Percentiles rank a stretch among this genome's conserved stretches.
These are phyloP conservation scores for Saraca asoca DNA, from an alignment of 331 rosid genomes.

Conservation along the genomic window DNA sequence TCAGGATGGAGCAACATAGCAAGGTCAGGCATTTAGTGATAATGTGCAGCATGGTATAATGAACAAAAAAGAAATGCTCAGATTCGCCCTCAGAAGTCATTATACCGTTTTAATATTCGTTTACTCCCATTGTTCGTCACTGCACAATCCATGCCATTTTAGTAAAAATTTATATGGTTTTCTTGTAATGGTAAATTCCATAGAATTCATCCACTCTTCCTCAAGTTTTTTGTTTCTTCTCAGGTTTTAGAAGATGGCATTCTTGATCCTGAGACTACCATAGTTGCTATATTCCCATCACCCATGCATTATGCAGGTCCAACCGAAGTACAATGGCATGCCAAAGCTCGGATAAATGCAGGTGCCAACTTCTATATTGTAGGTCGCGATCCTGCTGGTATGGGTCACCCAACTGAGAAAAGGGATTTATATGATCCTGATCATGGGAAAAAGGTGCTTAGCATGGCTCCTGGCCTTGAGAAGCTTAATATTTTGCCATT, in stretches of 20 bases:
- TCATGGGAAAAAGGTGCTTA: conserved; percentile 92
- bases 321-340: conserved; percentile 99
- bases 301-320: conserved; percentile 99
- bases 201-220: conserved; percentile 17
- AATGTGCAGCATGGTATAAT: neutral
- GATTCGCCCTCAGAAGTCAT: conserved; percentile 15
- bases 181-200: neutral
- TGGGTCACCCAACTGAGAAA: conserved; percentile 95
- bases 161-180: neutral
- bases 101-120: conserved; percentile 5
- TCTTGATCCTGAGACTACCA: conserved; percentile 90
- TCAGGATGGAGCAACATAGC: conserved; percentile 99
- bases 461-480: conserved; percentile 98
- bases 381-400: conserved; percentile 98
- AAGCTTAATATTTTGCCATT: conserved; percentile 96
- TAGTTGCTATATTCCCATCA: conserved; percentile 90
- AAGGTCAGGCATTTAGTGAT: conserved; percentile 54
- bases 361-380: conserved; percentile 98
- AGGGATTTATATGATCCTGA: conserved; percentile 93
- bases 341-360: conserved; percentile 92
- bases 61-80: neutral
- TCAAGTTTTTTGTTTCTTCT: conserved; percentile 30
- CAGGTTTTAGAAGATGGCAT: conserved; percentile 96
- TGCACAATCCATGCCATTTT: neutral
- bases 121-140: conserved; percentile 3